Percentiles rank a stretch among this genome's conserved stretches.
phyloP scores from a whole-genome alignment of 306 rosid species.

The Casuarina glauca region DNA sequence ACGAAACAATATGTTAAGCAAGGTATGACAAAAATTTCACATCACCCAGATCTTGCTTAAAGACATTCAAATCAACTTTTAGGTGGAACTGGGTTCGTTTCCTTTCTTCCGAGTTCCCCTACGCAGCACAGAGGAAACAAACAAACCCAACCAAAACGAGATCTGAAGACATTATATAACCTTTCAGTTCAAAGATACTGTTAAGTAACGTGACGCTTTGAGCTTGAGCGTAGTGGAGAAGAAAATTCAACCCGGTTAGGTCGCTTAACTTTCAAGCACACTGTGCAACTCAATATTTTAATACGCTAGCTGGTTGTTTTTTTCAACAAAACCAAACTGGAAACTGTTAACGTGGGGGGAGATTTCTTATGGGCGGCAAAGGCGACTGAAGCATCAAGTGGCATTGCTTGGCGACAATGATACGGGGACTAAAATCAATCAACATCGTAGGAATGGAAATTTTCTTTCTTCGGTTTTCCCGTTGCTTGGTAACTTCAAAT shows the following conservation, averaged over 20 bases:
- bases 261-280: background rate
- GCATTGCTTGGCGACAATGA: background rate
- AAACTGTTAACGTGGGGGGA: background rate
- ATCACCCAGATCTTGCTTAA: no score
- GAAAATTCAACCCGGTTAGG: background rate
- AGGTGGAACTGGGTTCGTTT: background rate
- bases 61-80: no score
- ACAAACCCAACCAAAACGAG: background rate
- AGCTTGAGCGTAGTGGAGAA: background rate
- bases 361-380: background rate
- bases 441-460: no score
- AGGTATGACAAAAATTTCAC: no score
- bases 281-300: background rate
- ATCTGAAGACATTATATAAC: background rate
- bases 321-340: background rate
- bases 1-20: no score
- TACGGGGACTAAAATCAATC: no score
- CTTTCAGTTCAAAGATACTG: background rate
- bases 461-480: background rate
- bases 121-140: constrained; percentile 2
- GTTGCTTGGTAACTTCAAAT: background rate
- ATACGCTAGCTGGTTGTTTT: background rate
- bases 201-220: background rate
- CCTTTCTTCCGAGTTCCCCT: constrained; percentile 1
- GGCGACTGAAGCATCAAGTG: background rate